Percentiles rank a stretch among this genome's conserved stretches.
Conservation (phyloP, 2,329 filamentous ascomycete species). For the Colletotrichum navitas region DNA sequence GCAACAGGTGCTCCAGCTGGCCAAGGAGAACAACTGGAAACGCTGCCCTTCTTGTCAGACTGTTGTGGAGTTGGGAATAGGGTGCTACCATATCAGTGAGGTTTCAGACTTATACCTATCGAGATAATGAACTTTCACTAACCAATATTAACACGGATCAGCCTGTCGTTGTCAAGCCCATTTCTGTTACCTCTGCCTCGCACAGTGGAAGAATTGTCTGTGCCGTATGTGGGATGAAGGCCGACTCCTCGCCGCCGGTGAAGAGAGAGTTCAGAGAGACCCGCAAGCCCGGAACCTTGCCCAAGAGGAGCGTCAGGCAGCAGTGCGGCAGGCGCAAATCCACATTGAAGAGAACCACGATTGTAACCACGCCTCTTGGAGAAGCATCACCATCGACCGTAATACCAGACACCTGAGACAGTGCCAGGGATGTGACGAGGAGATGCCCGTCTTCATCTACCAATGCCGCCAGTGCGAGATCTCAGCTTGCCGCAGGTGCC, state of each 20-base stretch:
- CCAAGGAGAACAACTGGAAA: not conserved
- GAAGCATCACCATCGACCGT: conserved; percentile 35
- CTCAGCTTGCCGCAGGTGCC: conserved; percentile 60
- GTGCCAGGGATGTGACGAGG: conserved; percentile 59
- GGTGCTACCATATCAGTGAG: conserved; percentile 71
- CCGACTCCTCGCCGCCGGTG: conserved; percentile 42
- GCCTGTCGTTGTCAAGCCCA: conserved; percentile 60
- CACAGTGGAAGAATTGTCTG: conserved; percentile 54
- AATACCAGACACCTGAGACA: conserved; percentile 44
- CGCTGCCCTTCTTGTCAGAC: conserved; percentile 51
- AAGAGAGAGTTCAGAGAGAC: conserved; percentile 50
- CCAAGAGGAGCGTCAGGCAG: not conserved
- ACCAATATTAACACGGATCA: conserved; percentile 27
- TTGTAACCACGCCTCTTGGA: conserved; percentile 57
- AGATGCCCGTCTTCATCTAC: conserved; percentile 58
- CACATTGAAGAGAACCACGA: conserved; percentile 54
- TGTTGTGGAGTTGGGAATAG: conserved; percentile 62
- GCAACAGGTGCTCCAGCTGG: not conserved
- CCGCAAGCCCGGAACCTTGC: not conserved
- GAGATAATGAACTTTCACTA: conserved; percentile 1
- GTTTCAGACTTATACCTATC: conserved; percentile 36
- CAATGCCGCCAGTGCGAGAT: conserved; percentile 61
- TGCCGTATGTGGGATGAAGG: conserved; percentile 55
- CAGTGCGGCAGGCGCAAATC: conserved; percentile 44
- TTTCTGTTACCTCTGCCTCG: conserved; percentile 65